Conservation (phyloP, 345 rosid species). For the Citrus inodora region DNA sequence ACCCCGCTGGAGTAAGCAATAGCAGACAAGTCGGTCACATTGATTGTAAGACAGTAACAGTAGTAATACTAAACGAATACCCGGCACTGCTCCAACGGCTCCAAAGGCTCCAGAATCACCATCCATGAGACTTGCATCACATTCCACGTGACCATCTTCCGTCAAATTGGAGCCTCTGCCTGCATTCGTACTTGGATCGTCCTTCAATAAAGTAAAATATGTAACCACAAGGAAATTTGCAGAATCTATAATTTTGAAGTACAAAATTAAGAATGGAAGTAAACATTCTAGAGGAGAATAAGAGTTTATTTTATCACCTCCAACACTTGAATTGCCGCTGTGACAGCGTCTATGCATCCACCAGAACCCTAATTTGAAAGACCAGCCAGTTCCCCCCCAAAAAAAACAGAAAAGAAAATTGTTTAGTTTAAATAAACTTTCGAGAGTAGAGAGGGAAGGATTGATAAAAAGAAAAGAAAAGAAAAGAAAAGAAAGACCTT, state of each 20-base stretch:
- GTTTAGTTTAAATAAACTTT: not conserved
- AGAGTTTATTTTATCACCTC: conserved; percentile 46
- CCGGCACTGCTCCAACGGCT: conserved; percentile 95
- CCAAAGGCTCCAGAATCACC: conserved; percentile 84
- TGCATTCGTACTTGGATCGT: conserved; percentile 87
- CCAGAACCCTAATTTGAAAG: conserved; percentile 52
- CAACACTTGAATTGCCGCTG: conserved; percentile 83
- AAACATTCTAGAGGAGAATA: not conserved
- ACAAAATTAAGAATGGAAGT: not conserved
- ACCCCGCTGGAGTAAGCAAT: not conserved
- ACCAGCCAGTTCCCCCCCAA: not conserved
- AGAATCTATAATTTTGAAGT: not conserved
- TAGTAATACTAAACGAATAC: conserved; percentile 26
- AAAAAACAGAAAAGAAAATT: too few species aligned
- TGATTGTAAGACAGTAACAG: too few species aligned
- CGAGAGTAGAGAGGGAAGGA: too few species aligned
- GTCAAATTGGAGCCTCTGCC: conserved; percentile 96
- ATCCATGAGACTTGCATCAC: conserved; percentile 95
- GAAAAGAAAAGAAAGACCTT: conserved; percentile 38
- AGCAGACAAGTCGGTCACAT: not conserved
- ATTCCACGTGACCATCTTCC: conserved; percentile 86
- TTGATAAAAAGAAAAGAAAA: too few species aligned
- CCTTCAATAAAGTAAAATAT: conserved; percentile 33
- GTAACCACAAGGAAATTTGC: not conserved
- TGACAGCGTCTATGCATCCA: conserved; percentile 70